phyloP scores from a whole-genome alignment of 2,329 filamentous ascomycete genomes.

The Penicillium aurantiogriseum region DNA sequence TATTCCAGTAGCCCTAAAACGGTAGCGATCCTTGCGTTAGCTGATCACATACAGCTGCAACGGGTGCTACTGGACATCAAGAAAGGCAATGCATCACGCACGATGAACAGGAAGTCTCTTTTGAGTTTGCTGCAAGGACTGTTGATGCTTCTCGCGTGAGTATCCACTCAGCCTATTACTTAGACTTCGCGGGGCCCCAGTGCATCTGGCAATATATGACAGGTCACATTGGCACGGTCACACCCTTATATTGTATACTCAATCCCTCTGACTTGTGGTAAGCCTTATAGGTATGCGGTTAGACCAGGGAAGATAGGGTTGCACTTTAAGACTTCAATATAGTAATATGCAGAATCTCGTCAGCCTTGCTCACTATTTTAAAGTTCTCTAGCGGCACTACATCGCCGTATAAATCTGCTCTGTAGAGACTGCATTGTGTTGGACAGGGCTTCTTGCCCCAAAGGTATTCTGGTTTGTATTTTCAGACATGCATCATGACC shows the following conservation, averaged over 20 bases:
- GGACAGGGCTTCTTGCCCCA: background rate
- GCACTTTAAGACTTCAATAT: background rate
- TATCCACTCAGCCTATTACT: background rate
- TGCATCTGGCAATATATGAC: constrained; percentile 6
- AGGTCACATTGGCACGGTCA: constrained; percentile 36
- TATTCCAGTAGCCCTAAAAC: background rate
- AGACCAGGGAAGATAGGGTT: background rate
- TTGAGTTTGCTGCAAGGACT: constrained; percentile 44
- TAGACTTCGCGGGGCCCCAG: background rate
- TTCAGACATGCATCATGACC: background rate
- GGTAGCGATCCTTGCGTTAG: constrained; percentile 27
- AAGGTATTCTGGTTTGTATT: background rate
- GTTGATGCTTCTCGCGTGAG: constrained; percentile 36
- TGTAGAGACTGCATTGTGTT: background rate
- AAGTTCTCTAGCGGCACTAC: background rate
- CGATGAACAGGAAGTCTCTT: constrained; percentile 35
- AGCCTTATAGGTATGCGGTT: background rate
- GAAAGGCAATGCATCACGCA: constrained; percentile 30
- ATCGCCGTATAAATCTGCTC: background rate
- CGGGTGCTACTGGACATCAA: constrained; percentile 33
- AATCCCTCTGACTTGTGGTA: constrained; percentile 23
- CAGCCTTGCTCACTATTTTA: background rate
- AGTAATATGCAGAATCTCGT: background rate
- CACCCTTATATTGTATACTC: constrained; percentile 26
- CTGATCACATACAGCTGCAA: constrained; percentile 35